Evolutionary conservation across 495 filamentous ascomycete genomes (phyloP).

Genomic region (Clohesyomyces aquaticus): DNA sequence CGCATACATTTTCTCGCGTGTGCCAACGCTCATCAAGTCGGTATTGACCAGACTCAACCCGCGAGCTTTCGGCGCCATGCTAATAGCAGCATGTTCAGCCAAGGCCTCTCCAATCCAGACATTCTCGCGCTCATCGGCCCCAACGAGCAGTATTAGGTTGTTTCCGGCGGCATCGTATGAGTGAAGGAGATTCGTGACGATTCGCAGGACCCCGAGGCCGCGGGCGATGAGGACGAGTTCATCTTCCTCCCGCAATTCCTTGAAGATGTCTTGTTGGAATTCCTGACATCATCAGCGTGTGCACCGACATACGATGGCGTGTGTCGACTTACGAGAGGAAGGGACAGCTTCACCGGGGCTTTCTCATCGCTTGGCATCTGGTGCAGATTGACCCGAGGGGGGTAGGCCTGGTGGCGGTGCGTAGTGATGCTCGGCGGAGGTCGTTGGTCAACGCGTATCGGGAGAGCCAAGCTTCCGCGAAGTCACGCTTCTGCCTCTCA

Average conservation of each 20-base stretch:
- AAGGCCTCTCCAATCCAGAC: slow-evolving; percentile 62
- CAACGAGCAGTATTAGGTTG: slow-evolving; percentile 85
- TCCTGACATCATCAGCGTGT: slow-evolving; percentile 38
- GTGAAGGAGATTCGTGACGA: slow-evolving; percentile 92
- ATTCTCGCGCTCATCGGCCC: slow-evolving; percentile 93
- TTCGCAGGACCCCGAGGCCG: slow-evolving; percentile 84
- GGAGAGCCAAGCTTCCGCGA: slow-evolving; percentile 3
- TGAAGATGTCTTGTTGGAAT: slow-evolving; percentile 81
- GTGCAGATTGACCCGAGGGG: background rate
- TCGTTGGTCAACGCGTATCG: slow-evolving; percentile 18
- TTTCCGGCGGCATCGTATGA: slow-evolving; percentile 95
- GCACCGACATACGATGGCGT: background rate
- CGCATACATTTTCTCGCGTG: slow-evolving; percentile 86
- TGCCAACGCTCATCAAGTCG: slow-evolving; percentile 82
- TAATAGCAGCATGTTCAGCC: slow-evolving; percentile 90
- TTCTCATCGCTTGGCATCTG: slow-evolving; percentile 45
- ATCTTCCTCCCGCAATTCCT: slow-evolving; percentile 87
- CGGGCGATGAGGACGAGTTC: slow-evolving; percentile 88
- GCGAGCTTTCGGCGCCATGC: slow-evolving; percentile 72
- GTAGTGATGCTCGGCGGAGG: slow-evolving; percentile 8
- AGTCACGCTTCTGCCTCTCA: slow-evolving; percentile 16
- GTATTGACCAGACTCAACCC: slow-evolving; percentile 93
- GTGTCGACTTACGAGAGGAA: slow-evolving; percentile 74
- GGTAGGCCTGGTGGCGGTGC: slow-evolving; percentile 6
- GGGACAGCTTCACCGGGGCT: slow-evolving; percentile 83